phyloP scores from a whole-genome alignment of 306 rosid species.

The Quercus gilva region DNA sequence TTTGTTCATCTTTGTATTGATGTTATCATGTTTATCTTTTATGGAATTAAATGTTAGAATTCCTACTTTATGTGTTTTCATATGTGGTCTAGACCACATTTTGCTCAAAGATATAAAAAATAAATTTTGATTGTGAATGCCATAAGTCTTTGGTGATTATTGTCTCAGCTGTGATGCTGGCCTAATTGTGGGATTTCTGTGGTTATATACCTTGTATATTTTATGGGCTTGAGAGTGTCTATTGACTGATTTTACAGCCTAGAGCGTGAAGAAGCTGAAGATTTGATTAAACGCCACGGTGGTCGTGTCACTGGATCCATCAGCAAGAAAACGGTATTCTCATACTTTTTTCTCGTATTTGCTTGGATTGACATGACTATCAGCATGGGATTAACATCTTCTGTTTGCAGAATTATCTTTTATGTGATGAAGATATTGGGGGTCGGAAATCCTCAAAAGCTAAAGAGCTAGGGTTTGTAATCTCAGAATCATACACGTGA shows the following conservation, averaged over 20 bases:
- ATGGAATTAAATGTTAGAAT: neutral
- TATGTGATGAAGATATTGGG: conserved; percentile 96
- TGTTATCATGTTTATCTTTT: conserved; percentile 7
- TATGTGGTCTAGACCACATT: neutral
- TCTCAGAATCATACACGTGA: conserved; percentile 19
- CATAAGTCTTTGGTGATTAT: neutral
- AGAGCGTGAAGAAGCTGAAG: conserved; percentile 99
- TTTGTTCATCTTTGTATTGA: neutral
- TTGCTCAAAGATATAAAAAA: neutral
- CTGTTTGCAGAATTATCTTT: conserved; percentile 74
- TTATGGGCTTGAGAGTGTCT: conserved; percentile 21
- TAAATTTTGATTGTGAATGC: neutral
- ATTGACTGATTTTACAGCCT: conserved; percentile 49
- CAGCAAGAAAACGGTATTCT: conserved; percentile 89
- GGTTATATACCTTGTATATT: neutral
- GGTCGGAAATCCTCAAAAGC: conserved; percentile 92
- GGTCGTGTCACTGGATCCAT: conserved; percentile 93
- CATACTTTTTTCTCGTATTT: conserved; percentile 15
- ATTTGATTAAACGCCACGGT: conserved; percentile 91
- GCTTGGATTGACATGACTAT: conserved; percentile 18
- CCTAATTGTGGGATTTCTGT: neutral
- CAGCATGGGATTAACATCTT: conserved; percentile 25
- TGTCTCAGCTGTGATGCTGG: neutral
- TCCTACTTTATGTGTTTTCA: conserved; percentile 12
- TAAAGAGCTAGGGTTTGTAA: conserved; percentile 86